A percentile compares a stretch with the other conserved stretches of the same genome.
Conservation (phyloP, 2,329 filamentous ascomycete genomes). For the Emydomyces testavorans region DNA sequence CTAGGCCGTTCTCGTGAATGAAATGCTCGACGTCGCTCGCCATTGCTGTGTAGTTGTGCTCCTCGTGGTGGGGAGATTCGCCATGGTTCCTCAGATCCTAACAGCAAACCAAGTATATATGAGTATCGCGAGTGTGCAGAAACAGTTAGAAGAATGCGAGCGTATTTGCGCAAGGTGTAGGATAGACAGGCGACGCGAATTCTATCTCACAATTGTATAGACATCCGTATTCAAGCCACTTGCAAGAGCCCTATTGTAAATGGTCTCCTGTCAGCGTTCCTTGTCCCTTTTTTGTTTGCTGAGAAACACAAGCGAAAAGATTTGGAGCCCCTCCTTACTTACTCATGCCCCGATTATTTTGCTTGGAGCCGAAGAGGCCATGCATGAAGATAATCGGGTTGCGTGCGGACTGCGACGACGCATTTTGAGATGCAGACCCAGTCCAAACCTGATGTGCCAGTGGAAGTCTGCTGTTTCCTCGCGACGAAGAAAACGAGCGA, state of each 20-base stretch:
- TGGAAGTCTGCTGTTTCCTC: neutral
- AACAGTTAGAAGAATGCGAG: neutral
- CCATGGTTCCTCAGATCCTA: slow-evolving; percentile 87
- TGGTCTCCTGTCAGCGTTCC: neutral
- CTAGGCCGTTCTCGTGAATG: slow-evolving; percentile 53
- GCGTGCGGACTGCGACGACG: neutral
- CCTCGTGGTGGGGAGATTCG: slow-evolving; percentile 62
- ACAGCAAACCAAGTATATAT: neutral
- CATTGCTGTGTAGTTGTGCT: slow-evolving; percentile 67
- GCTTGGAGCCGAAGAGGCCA: slow-evolving; percentile 78
- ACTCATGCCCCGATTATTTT: slow-evolving; percentile 85
- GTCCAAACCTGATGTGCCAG: slow-evolving; percentile 6
- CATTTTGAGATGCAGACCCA: neutral
- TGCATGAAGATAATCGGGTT: slow-evolving; percentile 69
- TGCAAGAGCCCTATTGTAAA: slow-evolving; percentile 52
- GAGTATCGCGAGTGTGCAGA: neutral
- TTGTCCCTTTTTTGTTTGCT: neutral
- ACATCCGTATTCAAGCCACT: slow-evolving; percentile 63
- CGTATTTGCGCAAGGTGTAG: slow-evolving; percentile 11
- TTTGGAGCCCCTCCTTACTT: slow-evolving; percentile 48
- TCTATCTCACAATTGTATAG: slow-evolving; percentile 56
- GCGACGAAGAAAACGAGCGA: slow-evolving; percentile 3
- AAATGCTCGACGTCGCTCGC: slow-evolving; percentile 72
- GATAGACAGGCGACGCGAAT: neutral
- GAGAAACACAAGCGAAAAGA: neutral